Conservation (phyloP, 140 eudicot species). For the Erigeron philadelphicus region DNA sequence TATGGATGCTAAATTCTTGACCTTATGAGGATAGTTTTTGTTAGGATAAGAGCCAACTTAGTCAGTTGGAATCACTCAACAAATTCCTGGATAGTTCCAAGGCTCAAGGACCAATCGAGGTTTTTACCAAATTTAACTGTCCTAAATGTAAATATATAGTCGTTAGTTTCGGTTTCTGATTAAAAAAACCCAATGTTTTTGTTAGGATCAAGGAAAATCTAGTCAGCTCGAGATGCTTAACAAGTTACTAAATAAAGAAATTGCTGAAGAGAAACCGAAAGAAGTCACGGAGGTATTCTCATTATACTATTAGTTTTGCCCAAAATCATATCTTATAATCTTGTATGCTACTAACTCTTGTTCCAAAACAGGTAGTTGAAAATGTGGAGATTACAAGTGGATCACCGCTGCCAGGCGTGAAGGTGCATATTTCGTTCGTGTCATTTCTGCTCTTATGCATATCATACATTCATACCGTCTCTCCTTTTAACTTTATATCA, state of each 20-base stretch:
- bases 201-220: conserved; percentile 50
- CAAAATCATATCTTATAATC: not conserved
- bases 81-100: conserved; percentile 32
- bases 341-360: conserved; percentile 8
- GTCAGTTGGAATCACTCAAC: conserved; percentile 42
- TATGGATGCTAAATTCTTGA: not conserved
- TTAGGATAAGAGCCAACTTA: conserved; percentile 50
- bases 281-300: conserved; percentile 47
- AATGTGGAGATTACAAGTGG: conserved; percentile 69
- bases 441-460: not conserved
- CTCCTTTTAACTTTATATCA: conserved; percentile 14
- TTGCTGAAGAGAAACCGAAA: conserved; percentile 28
- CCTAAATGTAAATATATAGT: not conserved
- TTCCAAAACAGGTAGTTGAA: conserved; percentile 45
- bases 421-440: conserved; percentile 51
- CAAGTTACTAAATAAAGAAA: conserved; percentile 36
- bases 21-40: conserved; percentile 21
- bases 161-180: conserved; percentile 17
- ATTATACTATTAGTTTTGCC: not conserved
- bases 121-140: conserved; percentile 23
- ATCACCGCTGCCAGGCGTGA: conserved; percentile 95
- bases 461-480: not conserved
- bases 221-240: conserved; percentile 41
- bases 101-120: conserved; percentile 46
- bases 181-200: conserved; percentile 1